A percentile compares a stretch with the other conserved stretches of the same genome.
These are phyloP conservation scores for Oxytropis ochrocephala DNA, from an alignment of 306 rosid species.

Conservation along the genomic window DNA sequence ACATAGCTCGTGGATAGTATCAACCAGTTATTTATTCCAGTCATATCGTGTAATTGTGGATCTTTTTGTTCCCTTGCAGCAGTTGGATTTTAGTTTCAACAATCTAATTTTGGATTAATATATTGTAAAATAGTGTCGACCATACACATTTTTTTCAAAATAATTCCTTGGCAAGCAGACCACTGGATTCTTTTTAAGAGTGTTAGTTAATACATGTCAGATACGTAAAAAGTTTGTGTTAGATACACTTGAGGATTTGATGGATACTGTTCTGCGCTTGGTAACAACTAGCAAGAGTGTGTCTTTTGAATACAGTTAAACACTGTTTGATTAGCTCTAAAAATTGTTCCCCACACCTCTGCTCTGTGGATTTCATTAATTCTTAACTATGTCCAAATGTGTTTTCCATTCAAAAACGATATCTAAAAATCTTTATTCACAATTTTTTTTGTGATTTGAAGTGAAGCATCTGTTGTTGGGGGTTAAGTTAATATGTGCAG, in stretches of 20 bases:
- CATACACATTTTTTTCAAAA: slow-evolving; percentile 10
- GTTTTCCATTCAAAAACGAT: neutral
- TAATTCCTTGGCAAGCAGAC: neutral
- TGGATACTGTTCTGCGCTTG: neutral
- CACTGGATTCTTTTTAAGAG: neutral
- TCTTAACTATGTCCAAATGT: neutral
- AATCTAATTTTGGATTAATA: neutral
- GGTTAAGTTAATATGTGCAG: slow-evolving; percentile 1
- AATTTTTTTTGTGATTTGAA: slow-evolving; percentile 14
- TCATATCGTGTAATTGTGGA: neutral
- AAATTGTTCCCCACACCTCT: neutral
- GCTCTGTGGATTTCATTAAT: neutral
- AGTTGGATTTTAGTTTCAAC: neutral
- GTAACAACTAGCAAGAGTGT: neutral
- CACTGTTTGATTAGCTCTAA: neutral
- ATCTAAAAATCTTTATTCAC: neutral
- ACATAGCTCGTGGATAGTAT: neutral
- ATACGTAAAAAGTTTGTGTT: neutral
- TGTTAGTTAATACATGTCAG: neutral
- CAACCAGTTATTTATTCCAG: neutral
- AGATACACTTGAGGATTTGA: neutral
- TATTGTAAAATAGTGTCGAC: neutral
- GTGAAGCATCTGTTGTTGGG: slow-evolving; percentile 8
- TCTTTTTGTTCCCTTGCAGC: slow-evolving; percentile 1
- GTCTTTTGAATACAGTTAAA: neutral